These are phyloP conservation scores for Tremella yokohamensis DNA, from an alignment of 768 basidiomycete species.

Conservation along the genomic window DNA sequence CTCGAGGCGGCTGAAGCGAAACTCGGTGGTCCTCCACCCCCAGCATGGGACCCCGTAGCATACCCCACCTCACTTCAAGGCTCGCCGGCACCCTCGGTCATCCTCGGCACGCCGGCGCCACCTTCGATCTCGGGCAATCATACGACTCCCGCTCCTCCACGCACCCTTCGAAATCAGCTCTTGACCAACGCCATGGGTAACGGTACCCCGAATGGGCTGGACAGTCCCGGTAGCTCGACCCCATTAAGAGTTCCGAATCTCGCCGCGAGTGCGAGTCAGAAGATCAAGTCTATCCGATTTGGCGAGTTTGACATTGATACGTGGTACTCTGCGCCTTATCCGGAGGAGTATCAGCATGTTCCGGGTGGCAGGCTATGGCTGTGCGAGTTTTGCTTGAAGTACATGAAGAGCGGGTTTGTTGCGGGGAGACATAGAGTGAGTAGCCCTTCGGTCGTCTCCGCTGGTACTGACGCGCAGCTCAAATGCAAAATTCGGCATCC, in stretches of 20 bases:
- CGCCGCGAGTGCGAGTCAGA: slow-evolving; percentile 27
- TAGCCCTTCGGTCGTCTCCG: background rate
- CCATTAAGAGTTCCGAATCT: slow-evolving; percentile 18
- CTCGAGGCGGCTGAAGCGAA: slow-evolving; percentile 66
- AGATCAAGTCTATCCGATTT: slow-evolving; percentile 81
- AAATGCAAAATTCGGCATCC: slow-evolving; percentile 95
- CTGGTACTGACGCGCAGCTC: slow-evolving; percentile 56
- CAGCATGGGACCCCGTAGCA: slow-evolving; percentile 11
- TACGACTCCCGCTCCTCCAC: slow-evolving; percentile 12
- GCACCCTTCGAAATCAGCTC: slow-evolving; percentile 42
- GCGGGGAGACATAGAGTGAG: slow-evolving; percentile 78
- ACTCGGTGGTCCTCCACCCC: slow-evolving; percentile 33
- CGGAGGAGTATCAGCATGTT: slow-evolving; percentile 89
- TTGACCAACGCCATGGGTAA: slow-evolving; percentile 17
- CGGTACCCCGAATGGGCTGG: background rate
- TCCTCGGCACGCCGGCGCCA: slow-evolving; percentile 7
- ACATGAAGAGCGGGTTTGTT: slow-evolving; percentile 90
- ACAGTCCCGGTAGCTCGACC: slow-evolving; percentile 35
- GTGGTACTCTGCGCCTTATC: slow-evolving; percentile 98
- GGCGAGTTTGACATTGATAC: slow-evolving; percentile 90
- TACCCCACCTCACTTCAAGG: slow-evolving; percentile 1
- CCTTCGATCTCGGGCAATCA: slow-evolving; percentile 4
- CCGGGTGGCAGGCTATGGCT: slow-evolving; percentile 92
- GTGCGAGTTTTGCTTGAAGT: slow-evolving; percentile 97
- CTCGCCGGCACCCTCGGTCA: slow-evolving; percentile 25